Evolutionary conservation across 768 basidiomycete species (phyloP).

Genomic region (Kwoniella dendrophila): DNA sequence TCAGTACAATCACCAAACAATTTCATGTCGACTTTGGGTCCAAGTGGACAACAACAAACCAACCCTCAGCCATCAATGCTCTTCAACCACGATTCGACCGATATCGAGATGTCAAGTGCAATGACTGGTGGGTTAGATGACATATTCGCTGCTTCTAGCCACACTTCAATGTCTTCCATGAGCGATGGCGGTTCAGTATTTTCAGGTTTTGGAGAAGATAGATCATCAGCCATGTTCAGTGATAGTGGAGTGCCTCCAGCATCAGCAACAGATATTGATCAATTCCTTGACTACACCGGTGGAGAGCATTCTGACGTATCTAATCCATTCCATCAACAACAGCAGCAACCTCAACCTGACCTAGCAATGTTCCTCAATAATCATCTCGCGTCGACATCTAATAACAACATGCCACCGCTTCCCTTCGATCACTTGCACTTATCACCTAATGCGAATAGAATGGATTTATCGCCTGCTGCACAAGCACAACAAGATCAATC

Average conservation of each 20-base stretch:
- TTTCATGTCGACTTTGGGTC: slow-evolving; percentile 25
- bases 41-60: slow-evolving; percentile 9
- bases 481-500: slow-evolving; percentile 27
- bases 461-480: slow-evolving; percentile 18
- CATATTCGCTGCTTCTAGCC: slow-evolving; percentile 31
- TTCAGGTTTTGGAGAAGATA: slow-evolving; percentile 31
- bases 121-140: slow-evolving; percentile 38
- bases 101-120: slow-evolving; percentile 35
- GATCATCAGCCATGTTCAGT: slow-evolving; percentile 39
- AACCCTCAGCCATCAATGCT: slow-evolving; percentile 31
- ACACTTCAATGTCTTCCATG: slow-evolving; percentile 32
- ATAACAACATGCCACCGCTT: slow-evolving; percentile 11
- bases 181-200: slow-evolving; percentile 35
- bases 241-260: slow-evolving; percentile 42
- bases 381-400: slow-evolving; percentile 10
- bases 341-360: slow-evolving; percentile 12
- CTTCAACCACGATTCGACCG: slow-evolving; percentile 25
- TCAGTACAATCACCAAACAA: slow-evolving; percentile 26
- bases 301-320: slow-evolving; percentile 29
- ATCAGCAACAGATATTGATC: slow-evolving; percentile 32
- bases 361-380: slow-evolving; percentile 1
- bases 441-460: slow-evolving; percentile 12
- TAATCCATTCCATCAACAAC: slow-evolving; percentile 21
- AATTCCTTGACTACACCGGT: slow-evolving; percentile 47
- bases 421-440: slow-evolving; percentile 24